Evolutionary conservation across 257 asterid species (phyloP).

Genomic region (Petunia secreta): DNA sequence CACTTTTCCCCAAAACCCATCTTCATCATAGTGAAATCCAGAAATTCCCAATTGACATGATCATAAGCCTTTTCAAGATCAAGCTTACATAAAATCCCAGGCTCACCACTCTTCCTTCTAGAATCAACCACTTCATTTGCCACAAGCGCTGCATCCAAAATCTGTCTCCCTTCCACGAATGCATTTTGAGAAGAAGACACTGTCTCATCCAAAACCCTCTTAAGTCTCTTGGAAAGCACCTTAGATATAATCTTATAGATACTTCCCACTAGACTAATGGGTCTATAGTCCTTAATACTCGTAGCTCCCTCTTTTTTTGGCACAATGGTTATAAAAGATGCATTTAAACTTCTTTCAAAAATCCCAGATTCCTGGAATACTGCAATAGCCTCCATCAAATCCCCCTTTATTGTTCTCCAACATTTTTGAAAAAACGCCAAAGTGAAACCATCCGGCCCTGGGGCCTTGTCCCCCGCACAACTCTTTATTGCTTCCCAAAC

Average conservation of each 20-base stretch:
- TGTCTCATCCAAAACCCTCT: not conserved
- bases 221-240: not conserved
- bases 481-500: not conserved
- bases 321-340: not conserved
- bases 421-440: too few species aligned
- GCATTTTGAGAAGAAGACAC: not conserved
- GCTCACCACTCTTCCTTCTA: not conserved
- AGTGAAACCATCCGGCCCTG: not conserved
- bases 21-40: too few species aligned
- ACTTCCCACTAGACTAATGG: not conserved
- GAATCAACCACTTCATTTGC: not conserved
- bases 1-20: too few species aligned
- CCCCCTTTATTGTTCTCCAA: too few species aligned
- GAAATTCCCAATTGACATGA: not conserved
- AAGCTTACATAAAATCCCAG: not conserved
- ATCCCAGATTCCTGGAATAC: too few species aligned
- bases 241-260: not conserved
- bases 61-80: not conserved
- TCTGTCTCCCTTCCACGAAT: not conserved
- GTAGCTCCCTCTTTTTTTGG: not conserved
- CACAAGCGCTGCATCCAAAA: not conserved
- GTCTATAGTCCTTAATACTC: not conserved
- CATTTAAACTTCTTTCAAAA: not conserved
- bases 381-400: too few species aligned
- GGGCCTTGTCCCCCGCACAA: not conserved